Conservation (phyloP, 225 moss, liverwort and hornwort species). For the Straminergon stramineum region DNA sequence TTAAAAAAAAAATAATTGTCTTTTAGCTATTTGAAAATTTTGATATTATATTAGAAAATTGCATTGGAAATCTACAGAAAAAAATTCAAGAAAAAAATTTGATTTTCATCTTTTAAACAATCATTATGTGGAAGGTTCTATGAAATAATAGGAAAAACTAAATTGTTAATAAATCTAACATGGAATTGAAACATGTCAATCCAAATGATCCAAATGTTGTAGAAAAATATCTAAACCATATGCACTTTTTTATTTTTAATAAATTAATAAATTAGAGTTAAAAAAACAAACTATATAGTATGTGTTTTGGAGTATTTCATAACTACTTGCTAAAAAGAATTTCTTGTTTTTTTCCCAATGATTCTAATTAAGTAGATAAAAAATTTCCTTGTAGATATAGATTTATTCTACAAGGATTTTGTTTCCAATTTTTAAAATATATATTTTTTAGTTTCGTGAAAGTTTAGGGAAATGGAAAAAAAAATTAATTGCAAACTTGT, state of each 20-base stretch:
- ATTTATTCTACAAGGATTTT: not conserved
- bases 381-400: rapidly evolving
- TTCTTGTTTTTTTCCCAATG: no score
- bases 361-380: not conserved
- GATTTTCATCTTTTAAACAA: not conserved
- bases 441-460: not conserved
- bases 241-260: not conserved
- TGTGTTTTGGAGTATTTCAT: not conserved
- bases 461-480: not conserved
- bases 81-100: not conserved
- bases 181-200: not conserved
- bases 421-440: not conserved
- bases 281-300: not conserved
- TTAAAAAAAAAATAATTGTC: not conserved
- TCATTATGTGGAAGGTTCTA: rapidly evolving
- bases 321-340: rapidly evolving
- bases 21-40: rapidly evolving
- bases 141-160: not conserved
- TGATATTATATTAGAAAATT: no score
- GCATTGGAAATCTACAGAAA: not conserved
- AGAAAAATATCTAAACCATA: not conserved
- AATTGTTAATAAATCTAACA: not conserved
- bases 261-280: not conserved
- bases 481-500: rapidly evolving
- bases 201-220: rapidly evolving